Base-by-base conservation (phyloP, 140 eudicot species). In the Stevia rebaudiana region DNA sequence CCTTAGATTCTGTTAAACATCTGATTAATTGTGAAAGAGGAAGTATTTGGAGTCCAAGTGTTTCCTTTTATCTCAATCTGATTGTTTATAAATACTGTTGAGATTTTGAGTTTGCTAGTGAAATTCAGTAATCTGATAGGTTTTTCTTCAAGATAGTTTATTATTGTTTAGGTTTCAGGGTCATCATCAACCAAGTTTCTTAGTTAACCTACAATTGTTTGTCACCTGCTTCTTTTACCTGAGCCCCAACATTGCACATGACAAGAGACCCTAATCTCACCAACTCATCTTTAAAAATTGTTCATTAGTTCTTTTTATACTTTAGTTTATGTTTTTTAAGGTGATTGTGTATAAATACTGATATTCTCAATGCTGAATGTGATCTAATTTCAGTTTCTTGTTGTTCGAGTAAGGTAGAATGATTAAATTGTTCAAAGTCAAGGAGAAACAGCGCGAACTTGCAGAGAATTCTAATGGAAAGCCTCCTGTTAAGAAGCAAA, bases 401-500 rank as follows among this genome's bases (percentile, higher is more conserved):
- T 12, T 73, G 31, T 58, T 33, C n/a, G 4, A 28, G 41, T 19
- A 50, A 79, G 83, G 76, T 54, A 82, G 40, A 54, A 88, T 88
- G 96, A 88, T 88, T 67, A 88, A 74, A 76, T 56, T 88, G 64
- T 88, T 88, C 65, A 88, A 88, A 65, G 96, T 88, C 23, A 88
- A 88, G 77, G 90, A 88, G 82, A 85, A 80, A 79, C 94, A 85
- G 19, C 77, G 91, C 61, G 97, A 90, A 67, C 86, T 77, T 74
- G 98, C 98, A 8, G 96, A 88, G 60, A 91, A 83, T 77, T 69
- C 83, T 46, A 83, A 85, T 44, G 97, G 97, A 30, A 85, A 76
- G 69, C 81, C 97, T 64, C 82, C 90, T 3, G 94, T 73, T 28
- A 92, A 88, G 95, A 92, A 88, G 84, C 99, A 88, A 81, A 85